These are phyloP conservation scores for Colletotrichum camelliae DNA, from an alignment of 2,329 filamentous ascomycete genomes.

Conservation along the genomic window DNA sequence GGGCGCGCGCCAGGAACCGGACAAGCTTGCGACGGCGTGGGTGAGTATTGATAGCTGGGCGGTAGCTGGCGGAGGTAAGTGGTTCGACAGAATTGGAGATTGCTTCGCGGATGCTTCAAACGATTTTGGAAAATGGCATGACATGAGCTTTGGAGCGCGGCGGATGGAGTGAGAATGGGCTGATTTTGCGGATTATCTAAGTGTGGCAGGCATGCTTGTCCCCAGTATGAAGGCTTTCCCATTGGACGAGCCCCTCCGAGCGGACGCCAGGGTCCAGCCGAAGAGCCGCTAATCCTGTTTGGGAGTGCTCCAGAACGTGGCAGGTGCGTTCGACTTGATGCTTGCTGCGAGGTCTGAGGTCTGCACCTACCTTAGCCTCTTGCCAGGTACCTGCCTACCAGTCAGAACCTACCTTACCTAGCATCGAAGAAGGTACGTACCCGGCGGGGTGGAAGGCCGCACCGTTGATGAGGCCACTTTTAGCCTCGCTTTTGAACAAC, in stretches of 20 bases:
- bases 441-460: background rate
- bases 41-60: background rate
- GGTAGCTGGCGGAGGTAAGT: background rate
- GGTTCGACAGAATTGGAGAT: slow-evolving; percentile 22
- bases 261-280: slow-evolving; percentile 9
- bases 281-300: background rate
- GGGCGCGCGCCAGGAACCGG: slow-evolving; percentile 2
- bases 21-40: slow-evolving; percentile 12
- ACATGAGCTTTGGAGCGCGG: slow-evolving; percentile 18
- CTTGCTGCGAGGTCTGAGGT: background rate
- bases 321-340: slow-evolving; percentile 14
- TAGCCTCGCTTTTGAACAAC: slow-evolving; percentile 1
- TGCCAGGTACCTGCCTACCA: background rate
- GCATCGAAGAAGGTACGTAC: background rate
- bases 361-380: background rate
- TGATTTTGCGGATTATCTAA: slow-evolving; percentile 21
- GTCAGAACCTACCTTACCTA: background rate
- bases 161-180: slow-evolving; percentile 23
- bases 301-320: slow-evolving; percentile 17
- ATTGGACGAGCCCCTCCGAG: slow-evolving; percentile 6
- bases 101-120: slow-evolving; percentile 19
- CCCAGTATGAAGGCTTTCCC: background rate
- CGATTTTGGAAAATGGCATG: slow-evolving; percentile 22
- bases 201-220: slow-evolving; percentile 7
- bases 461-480: slow-evolving; percentile 16